Base-by-base conservation (phyloP, 306 rosid genomes). In the Acacia melanoxylon region DNA sequence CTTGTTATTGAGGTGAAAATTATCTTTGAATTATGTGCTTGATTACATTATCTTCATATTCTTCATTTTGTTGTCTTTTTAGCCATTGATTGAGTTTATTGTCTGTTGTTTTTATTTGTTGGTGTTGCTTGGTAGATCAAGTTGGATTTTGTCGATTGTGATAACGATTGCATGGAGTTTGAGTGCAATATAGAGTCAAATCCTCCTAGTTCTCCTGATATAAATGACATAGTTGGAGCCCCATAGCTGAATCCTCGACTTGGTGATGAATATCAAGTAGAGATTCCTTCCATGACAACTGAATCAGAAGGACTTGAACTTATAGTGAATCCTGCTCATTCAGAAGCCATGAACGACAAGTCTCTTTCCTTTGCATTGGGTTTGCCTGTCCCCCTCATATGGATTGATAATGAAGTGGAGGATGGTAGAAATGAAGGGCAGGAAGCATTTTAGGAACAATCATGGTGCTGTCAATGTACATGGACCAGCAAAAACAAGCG, bases 231-330 rank as follows among this genome's bases (percentile, higher is more conserved):
- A 56, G 89, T 84, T 45, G 87, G 85, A 74, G 94, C 79, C 16
- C 87, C 88, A 15, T 83, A 85, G 29, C 27, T 85, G 68, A 79
- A 37, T 81, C 91, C 93, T 31, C 86, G 91, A 74, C 67, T 91
- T 73, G 94, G 98, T 48, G 83, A 75, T 41, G 90, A 92, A 75
- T 86, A 85, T 81, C 98, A 93, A 82, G 97, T 80, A 54, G 88
- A 81, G 72, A 86, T 91, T 86, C 93, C 92, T 85, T 37, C 90
- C 52, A 16, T 89, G 81, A 54, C 81, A 27, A 71, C 86, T 35
- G 88, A 90, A 81, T 76, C 87, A 71, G 87, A 89, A 72, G 56
- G 7, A 41, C 78, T 74, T 72, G 77, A 83, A 69, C 85, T 82
- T 87, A 79, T 51, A 75, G 68, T 45, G 70, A 83, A 86, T 83